Evolutionary conservation across 768 basidiomycete genomes (phyloP), one percentile per base, ranked within the genome.

Genomic region (Tephrocybe sp.): DNA sequence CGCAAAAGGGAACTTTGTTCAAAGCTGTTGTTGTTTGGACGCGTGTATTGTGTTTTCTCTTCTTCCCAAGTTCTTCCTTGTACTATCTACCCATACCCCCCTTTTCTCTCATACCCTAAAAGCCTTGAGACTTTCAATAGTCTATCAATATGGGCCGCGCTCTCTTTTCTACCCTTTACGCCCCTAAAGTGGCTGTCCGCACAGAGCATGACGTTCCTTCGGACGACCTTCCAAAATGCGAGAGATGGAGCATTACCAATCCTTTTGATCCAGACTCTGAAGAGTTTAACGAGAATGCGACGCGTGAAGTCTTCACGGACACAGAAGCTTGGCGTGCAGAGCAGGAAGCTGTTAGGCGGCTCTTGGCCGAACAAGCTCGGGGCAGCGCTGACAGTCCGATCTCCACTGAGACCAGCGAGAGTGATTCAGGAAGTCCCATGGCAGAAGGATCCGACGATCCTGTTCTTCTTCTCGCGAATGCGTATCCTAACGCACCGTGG

Each of bases 181-280:
- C 69, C 6, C 17, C 66, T 26, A 52, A 63, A 0, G 76, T 75
- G 20, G 66, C 68, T 40, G 70, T 79, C 42, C 72, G 72, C 55
- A 70, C 71, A 45, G 76, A 80, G 51, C 73, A 74, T 48, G 76
- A 80, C 55, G 62, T 63, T 48, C 44, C 43, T 17, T 49, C 61
- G 62, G 60, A 49, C 53, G 58, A 51, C 31, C 14, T 34, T 4
- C 45, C 51, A 8, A 41, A 22, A 20, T 82, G 71, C 73, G 73
- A 80, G 64, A 80, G 69, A 64, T 89, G 86, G 85, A 79, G 82
- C 49, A 67, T 72, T 54, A 74, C 72, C 67, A 85, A 87, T 62
- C 72, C 79, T 9, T 89, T 89, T 65, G 86, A 89, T 66, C 87
- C 87, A 5, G 87, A 89, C 66, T 83, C 85, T n/a, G 85, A 88